Evolutionary conservation across 257 asterid genomes (phyloP).

Genomic region (Primulina huaijiensis): DNA sequence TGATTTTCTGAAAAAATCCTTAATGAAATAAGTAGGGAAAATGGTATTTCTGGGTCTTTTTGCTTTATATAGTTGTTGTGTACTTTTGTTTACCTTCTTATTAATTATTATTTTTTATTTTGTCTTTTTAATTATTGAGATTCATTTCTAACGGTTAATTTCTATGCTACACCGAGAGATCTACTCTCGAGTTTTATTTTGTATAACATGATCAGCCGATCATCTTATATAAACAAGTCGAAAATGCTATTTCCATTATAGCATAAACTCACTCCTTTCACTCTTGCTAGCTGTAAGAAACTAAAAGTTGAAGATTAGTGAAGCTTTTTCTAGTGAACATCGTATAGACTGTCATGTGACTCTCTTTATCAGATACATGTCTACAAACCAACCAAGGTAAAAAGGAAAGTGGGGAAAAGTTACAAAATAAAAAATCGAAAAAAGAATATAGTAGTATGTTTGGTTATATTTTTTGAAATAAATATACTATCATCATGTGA

Average conservation of each 20-base stretch:
- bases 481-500: too few relatives aligned
- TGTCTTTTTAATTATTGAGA: slow-evolving; percentile 14
- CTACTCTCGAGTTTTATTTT: too few relatives aligned
- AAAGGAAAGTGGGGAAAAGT: too few relatives aligned
- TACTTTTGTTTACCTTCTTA: background rate
- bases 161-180: too few relatives aligned
- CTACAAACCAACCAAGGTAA: too few relatives aligned
- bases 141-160: slow-evolving; percentile 31
- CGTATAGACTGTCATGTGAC: background rate
- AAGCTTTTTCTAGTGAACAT: slow-evolving; percentile 12
- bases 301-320: slow-evolving; percentile 21
- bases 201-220: too few relatives aligned
- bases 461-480: too few relatives aligned
- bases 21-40: background rate
- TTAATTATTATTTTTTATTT: background rate
- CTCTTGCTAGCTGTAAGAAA: slow-evolving; percentile 41
- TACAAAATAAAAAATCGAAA: too few relatives aligned
- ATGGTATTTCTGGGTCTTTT: slow-evolving; percentile 20
- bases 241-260: too few relatives aligned
- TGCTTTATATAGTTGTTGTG: background rate
- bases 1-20: slow-evolving; percentile 46
- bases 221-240: too few relatives aligned
- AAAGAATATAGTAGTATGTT: too few relatives aligned
- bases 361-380: too few relatives aligned
- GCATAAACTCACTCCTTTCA: slow-evolving; percentile 19